Conservation (phyloP, 1,284 basidiomycete genomes). For the Cutaneotrichosporon arboriforme region DNA sequence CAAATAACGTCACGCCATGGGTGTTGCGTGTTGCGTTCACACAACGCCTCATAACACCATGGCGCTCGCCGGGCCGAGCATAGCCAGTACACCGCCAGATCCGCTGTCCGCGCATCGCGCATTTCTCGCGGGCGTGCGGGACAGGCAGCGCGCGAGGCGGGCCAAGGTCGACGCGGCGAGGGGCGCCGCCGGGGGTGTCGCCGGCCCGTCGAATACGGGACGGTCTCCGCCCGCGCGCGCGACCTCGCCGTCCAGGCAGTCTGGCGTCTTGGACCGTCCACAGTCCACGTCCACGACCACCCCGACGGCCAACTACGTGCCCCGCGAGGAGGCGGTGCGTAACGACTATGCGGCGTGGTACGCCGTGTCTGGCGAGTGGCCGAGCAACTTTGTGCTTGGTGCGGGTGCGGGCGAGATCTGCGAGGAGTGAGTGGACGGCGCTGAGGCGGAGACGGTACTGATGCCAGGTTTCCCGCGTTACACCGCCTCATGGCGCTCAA, state of each 20-base stretch:
- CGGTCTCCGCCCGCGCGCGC: neutral
- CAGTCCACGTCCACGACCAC: no score
- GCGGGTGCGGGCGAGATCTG: constrained; percentile 79
- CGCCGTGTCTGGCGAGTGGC: constrained; percentile 82
- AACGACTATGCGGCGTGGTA: constrained; percentile 92
- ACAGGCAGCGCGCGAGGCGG: constrained; percentile 50
- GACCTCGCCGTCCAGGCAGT: no score
- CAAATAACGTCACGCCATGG: no score
- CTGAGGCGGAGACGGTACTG: neutral
- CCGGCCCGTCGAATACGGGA: constrained; percentile 18
- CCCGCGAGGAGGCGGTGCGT: constrained; percentile 87
- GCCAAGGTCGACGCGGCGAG: constrained; percentile 34
- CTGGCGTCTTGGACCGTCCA: no score
- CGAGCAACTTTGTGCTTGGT: constrained; percentile 83
- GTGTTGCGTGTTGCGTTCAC: neutral
- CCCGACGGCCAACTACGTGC: constrained; percentile 65
- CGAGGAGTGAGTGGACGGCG: constrained; percentile 66
- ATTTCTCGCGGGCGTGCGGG: constrained; percentile 50
- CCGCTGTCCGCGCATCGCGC: constrained; percentile 52
- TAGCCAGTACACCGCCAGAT: no score
- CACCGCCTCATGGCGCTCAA: constrained; percentile 73
- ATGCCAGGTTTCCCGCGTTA: constrained; percentile 78
- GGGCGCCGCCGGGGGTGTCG: constrained; percentile 12
- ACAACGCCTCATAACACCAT: neutral
- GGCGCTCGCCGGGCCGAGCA: neutral